Evolutionary conservation across 352 stramenopile species (phyloP), one percentile per base, ranked within the genome.

Genomic region (Globisporangium recalcitrans): DNA sequence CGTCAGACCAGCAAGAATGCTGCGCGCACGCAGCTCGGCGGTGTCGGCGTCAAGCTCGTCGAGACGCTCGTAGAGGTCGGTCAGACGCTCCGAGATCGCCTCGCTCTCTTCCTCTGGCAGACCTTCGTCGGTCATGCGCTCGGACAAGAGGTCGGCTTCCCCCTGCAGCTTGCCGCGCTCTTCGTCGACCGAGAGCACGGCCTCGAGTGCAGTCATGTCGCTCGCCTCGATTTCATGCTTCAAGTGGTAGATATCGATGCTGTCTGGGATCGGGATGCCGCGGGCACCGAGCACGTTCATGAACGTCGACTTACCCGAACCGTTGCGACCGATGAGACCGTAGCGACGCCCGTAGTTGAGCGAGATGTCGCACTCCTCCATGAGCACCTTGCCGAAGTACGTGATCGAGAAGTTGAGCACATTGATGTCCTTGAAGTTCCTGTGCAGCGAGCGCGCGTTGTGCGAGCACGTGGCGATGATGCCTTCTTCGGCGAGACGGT

Each of bases 311-410:
- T 99, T 98, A 66, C 96, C 96, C 24, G 78, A 97, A 4, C 96
- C 96, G 77, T 99, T 99, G 64, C 92, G 83, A 22, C 97, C 97
- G 56, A 99, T 97, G 24, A 99, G 78, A 21, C 91, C 97, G 70
- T 99, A 99, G 5, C 97, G 92, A 69, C 97, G 96, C 29, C 97
- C 97, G 73, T 97, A 98, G 84, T 99, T 99, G 58, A 99, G 81
- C 62, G 97, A 87, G 57, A 99, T 93, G 57, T 97, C 89, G 53
- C 93, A 98, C 69, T 97, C 95, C 68, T 99, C 96, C 67, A 99
- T 78, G 34, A 99, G 77, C 48, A 96, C 84, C 65, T 97, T 98
- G 57, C 96, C 96, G 76, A 97, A 95, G 82, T 98, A 99, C 29
- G 91, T 96, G 58, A 99, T 93, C 55, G 92, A 97, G 52, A 99